Percentiles rank a stretch among this genome's conserved stretches.
phyloP scores from a whole-genome alignment of 139 green algal genomes.

The Spirogloea muscicola region DNA sequence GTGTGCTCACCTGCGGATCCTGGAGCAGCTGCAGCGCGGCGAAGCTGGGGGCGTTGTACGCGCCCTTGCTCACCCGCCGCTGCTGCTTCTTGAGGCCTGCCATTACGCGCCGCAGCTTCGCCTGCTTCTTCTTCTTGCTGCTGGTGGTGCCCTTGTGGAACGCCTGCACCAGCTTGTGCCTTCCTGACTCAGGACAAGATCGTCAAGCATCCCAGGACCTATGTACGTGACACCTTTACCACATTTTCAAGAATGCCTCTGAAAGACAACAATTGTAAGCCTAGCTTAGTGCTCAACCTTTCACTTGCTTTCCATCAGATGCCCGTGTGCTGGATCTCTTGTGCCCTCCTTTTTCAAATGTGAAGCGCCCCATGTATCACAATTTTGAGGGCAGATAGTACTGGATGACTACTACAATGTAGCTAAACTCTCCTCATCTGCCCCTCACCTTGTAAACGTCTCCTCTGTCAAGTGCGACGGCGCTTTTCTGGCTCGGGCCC shows the following conservation, averaged over 20 bases:
- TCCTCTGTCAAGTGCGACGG: constrained; percentile 14
- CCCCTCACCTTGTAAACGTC: constrained; percentile 30
- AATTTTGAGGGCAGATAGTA: no score
- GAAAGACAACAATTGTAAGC: no score
- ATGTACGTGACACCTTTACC: no score
- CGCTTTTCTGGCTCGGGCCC: no score
- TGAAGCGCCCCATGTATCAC: no score
- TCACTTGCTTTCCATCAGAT: no score
- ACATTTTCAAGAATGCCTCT: no score
- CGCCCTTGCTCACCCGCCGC: constrained; percentile 25
- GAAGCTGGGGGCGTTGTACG: constrained; percentile 70
- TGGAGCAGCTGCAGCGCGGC: constrained; percentile 93
- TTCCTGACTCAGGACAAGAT: not conserved
- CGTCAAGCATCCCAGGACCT: not conserved
- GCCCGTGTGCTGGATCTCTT: no score
- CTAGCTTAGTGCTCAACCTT: no score
- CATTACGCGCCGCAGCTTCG: constrained; percentile 86
- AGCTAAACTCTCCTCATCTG: no score
- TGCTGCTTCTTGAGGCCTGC: constrained; percentile 66
- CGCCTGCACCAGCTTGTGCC: constrained; percentile 82
- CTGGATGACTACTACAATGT: no score
- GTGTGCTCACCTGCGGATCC: constrained; percentile 82
- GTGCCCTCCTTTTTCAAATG: no score
- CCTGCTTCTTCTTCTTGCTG: constrained; percentile 91
- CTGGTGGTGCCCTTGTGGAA: constrained; percentile 77